Evolutionary conservation across 148 eudicot species (phyloP).

Genomic region (Dysphania ambrosioides): DNA sequence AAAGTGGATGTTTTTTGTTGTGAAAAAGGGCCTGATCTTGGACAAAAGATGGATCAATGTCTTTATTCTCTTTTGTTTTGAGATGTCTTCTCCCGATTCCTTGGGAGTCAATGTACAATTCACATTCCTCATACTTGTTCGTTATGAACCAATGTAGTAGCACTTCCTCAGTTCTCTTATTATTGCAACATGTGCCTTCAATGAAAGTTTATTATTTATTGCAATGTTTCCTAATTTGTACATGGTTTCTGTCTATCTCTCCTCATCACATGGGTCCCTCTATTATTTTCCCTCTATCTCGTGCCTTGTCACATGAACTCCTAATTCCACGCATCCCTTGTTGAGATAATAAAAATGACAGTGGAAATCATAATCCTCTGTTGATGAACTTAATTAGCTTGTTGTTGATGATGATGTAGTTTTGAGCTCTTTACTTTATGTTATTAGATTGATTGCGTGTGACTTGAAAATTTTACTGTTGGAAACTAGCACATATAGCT

Average conservation of each 20-base stretch:
- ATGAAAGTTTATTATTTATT: too few relatives aligned
- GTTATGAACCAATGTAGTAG: too few relatives aligned
- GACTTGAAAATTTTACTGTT: not conserved
- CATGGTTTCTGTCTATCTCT: too few relatives aligned
- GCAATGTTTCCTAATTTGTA: too few relatives aligned
- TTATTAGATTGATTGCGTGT: not conserved
- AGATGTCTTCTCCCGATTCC: not conserved
- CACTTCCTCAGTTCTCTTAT: too few relatives aligned
- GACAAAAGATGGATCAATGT: not conserved
- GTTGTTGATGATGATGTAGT: not conserved
- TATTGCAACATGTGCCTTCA: too few relatives aligned
- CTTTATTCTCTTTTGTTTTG: not conserved
- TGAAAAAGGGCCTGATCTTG: not conserved
- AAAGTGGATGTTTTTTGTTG: not conserved
- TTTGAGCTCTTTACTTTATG: not conserved
- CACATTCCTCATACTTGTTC: not conserved
- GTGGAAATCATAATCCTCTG: too few relatives aligned
- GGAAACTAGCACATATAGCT: constrained; percentile 8
- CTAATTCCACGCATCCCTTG: too few relatives aligned
- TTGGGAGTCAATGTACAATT: not conserved
- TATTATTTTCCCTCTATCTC: too few relatives aligned
- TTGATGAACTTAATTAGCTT: not conserved
- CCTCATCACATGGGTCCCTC: too few relatives aligned
- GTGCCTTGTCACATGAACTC: too few relatives aligned
- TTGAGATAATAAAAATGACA: too few relatives aligned